Evolutionary conservation across 306 rosid species (phyloP), one percentile per base, ranked within the genome.

Genomic region (Medicago truncatula): DNA sequence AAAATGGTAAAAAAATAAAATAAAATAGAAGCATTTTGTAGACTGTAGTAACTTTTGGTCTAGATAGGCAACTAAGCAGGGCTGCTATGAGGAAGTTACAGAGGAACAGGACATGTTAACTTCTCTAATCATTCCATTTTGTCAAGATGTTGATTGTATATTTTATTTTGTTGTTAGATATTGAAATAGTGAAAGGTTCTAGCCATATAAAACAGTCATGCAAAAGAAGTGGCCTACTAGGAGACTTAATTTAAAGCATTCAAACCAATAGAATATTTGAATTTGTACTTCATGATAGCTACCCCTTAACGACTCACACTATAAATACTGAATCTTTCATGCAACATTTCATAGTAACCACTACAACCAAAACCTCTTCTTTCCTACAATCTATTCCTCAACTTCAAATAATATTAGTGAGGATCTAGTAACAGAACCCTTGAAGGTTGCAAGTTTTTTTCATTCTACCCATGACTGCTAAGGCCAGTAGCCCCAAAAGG

Each of bases 401-500:
- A 18, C 13, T 70, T 50, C 72, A 70, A 62, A 62, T 2, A 15
- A 62, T 34, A 34, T 62, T 15, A 15, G 68, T 20, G 85, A 78
- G 77, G 62, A 36, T 39, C 76, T 21, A 63, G 57, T 38, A n/a
- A 13, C 38, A 8, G 7, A 67, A 73, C 80, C 84, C 80, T 87
- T 82, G 81, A 74, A 68, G 76, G 52, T 43, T 40, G 25, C 46
- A 63, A 72, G 52, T 64, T 80, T 79, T 43, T 39, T 75, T 70
- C 31, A 34, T 31, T 20, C 25, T 2, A 67, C 70, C 63, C 71
- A 93, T 91, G 98, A 86, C 57, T 84, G 75, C 17, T 31, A 34
- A 67, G 84, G 88, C 86, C 63, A 86, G 89, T 68, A 85, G 63
- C 94, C 92, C 94, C 85, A 3, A 3, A 4, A 50, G 88, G 94